These are phyloP conservation scores for Fennellomyces sp. DNA, from an alignment of 371 early-diverging fungal species.

Conservation along the genomic window DNA sequence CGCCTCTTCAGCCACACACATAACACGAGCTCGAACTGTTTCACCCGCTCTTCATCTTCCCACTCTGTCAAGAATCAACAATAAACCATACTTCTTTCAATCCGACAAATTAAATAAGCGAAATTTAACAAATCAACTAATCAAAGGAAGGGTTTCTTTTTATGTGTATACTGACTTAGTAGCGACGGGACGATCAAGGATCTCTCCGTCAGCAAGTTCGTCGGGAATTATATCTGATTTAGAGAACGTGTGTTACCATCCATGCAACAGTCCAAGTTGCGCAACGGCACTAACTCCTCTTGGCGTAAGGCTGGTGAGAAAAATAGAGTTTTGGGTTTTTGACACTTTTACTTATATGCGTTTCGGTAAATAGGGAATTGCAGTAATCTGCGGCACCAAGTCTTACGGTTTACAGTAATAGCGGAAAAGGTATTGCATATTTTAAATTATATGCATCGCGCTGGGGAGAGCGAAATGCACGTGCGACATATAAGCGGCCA, in stretches of 20 bases:
- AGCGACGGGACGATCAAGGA: no score
- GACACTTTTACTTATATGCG: neutral
- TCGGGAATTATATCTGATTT: constrained; percentile 1
- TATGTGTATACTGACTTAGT: no score
- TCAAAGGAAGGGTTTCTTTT: no score
- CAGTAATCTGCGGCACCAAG: neutral
- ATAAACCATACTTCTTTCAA: no score
- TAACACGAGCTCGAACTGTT: neutral
- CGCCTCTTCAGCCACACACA: constrained; percentile 4
- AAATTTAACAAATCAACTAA: no score
- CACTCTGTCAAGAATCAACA: no score
- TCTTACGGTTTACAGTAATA: neutral
- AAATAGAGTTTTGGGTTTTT: constrained; percentile 3
- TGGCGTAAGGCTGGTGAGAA: constrained; percentile 2
- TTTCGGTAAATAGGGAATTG: neutral
- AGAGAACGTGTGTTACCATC: constrained; percentile 2
- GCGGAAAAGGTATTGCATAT: neutral
- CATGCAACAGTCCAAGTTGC: constrained; percentile 3
- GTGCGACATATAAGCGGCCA: constrained; percentile 4
- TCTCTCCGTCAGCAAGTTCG: no score
- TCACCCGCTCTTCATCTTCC: neutral
- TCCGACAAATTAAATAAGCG: no score
- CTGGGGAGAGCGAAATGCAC: constrained; percentile 2
- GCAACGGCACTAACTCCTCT: neutral
- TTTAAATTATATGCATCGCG: neutral